Percentiles rank a stretch among this genome's conserved stretches.
Conservation (phyloP, 2,329 filamentous ascomycete species). For the Calonectria hawksworthii region DNA sequence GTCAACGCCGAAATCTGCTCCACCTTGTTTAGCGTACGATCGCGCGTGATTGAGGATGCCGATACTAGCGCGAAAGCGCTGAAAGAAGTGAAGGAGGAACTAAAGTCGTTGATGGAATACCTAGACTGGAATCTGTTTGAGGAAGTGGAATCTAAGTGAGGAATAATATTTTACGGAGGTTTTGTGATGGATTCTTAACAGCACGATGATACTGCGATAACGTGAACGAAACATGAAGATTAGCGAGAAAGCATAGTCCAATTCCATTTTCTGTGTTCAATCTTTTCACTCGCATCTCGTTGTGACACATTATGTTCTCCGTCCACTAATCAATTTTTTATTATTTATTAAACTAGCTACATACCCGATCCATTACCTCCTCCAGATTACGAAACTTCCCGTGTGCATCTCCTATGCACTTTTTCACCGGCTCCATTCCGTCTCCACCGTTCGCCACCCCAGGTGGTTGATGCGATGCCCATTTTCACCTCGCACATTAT, state of each 20-base stretch:
- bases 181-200: background rate
- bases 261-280: background rate
- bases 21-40: constrained; percentile 6
- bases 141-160: background rate
- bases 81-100: background rate
- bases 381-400: background rate
- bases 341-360: background rate
- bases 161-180: background rate
- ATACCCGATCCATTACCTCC: background rate
- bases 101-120: constrained; percentile 11
- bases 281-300: background rate
- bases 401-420: background rate
- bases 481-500: background rate
- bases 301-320: background rate
- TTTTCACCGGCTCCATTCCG: background rate
- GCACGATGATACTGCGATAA: background rate
- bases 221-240: background rate
- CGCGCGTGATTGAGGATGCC: background rate
- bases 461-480: background rate
- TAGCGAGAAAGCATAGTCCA: background rate
- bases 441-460: background rate
- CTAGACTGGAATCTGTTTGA: constrained; percentile 11
- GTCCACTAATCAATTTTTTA: background rate
- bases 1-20: constrained; percentile 16
- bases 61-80: background rate